A percentile compares a stretch with the other conserved stretches of the same genome.
phyloP scores from a whole-genome alignment of 2,329 filamentous ascomycete species.

The Juglanconis oblonga region DNA sequence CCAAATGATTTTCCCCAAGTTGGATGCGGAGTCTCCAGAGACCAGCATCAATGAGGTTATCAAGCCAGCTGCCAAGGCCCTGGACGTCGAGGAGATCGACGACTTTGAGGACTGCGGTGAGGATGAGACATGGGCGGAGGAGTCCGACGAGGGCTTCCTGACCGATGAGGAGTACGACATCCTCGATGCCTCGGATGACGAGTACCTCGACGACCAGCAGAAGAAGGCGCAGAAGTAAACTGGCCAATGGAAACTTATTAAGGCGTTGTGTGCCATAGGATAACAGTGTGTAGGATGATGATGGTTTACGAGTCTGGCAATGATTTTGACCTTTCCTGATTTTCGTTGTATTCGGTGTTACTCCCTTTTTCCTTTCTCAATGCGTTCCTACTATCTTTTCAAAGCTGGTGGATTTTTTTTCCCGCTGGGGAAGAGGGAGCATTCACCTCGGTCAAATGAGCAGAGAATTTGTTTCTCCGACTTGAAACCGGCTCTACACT shows the following conservation, averaged over 20 bases:
- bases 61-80: slow-evolving; percentile 54
- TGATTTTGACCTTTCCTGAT: background rate
- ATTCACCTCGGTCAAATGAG: background rate
- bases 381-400: slow-evolving; percentile 1
- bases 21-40: slow-evolving; percentile 88
- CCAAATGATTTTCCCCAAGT: slow-evolving; percentile 94
- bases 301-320: slow-evolving; percentile 7
- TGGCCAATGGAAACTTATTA: background rate
- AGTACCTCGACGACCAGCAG: slow-evolving; percentile 61
- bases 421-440: no score
- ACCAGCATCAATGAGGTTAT: slow-evolving; percentile 70
- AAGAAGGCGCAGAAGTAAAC: slow-evolving; percentile 26
- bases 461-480: background rate
- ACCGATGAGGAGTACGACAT: slow-evolving; percentile 99
- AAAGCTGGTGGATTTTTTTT: background rate
- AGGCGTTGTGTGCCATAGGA: background rate
- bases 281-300: slow-evolving; percentile 6
- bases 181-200: slow-evolving; percentile 89
- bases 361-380: background rate
- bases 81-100: slow-evolving; percentile 39
- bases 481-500: background rate
- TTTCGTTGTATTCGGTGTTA: slow-evolving; percentile 7
- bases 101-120: slow-evolving; percentile 50
- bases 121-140: slow-evolving; percentile 60
- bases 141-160: slow-evolving; percentile 74